Evolutionary conservation across 805 yeast species (phyloP), one percentile per base, ranked within the genome.

Genomic region (Pichia gijzeniarum): DNA sequence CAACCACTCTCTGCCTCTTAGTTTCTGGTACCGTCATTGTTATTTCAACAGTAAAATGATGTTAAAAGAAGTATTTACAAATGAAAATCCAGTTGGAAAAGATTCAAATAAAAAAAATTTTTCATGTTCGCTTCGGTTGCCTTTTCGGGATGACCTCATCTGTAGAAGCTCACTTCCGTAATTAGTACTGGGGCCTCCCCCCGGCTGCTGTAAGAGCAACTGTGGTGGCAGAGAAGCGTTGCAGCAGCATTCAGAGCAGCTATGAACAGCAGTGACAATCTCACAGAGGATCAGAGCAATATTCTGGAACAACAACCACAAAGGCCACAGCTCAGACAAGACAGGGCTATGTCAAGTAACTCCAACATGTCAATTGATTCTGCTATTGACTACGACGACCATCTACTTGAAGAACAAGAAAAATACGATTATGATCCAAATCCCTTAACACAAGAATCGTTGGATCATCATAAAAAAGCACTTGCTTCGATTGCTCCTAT

Each of bases 401-500:
- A 28, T 12, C 19, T 42, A 4, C 31, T 38, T 25, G 50, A 44
- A 17, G 58, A 51, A 18, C 56, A 53, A n/a, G 62, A 59, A 40
- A 41, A 42, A 21, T 44, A 52, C 21, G 60, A 60, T 13, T 47
- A 40, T 4, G 55, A 48, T 19, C 58, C 61, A 2, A 50, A 52
- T 27, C 65, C 67, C 4, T 43, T 65, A 10, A 62, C 67, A 9
- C 48, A 59, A 19, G 65, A 62, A 30, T 54, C 68, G 1, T 43
- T 64, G 25, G 64, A 57, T 18, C 61, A 59, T 34, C 69, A 64
- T 28, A 71, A 71, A 54, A 77, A 71, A 51, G 91, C 91, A 12
- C 80, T 84, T 70, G 90, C 86, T 10, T 75, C 87, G 0, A 78
- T 85, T 37, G 91, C 91, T 1, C 93, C 95, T 2, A 82, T 85